These are phyloP conservation scores for Sisymbrium altissimum DNA, from an alignment of 345 rosid genomes.

Conservation along the genomic window DNA sequence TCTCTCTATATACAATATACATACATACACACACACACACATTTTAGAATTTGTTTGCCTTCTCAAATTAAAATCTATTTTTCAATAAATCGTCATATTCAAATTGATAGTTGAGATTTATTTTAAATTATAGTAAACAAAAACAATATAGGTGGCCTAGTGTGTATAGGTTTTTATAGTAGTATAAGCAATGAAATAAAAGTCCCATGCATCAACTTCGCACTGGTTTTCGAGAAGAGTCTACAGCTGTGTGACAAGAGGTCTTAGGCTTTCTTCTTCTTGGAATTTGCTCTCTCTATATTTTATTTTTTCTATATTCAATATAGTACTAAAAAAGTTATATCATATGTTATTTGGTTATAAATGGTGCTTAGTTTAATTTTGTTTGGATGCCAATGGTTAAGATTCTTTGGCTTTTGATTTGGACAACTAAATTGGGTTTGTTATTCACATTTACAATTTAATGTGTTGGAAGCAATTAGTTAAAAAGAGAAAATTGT, in stretches of 20 bases:
- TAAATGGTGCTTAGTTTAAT: not conserved
- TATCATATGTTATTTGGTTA: too few relatives aligned
- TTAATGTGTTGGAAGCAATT: not conserved
- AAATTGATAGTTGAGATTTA: not conserved
- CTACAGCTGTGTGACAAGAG: constrained; percentile 29
- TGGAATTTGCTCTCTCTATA: constrained; percentile 32
- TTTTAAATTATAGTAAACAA: not conserved
- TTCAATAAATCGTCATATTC: not conserved
- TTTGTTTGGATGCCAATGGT: not conserved
- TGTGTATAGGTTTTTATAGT: constrained; percentile 3
- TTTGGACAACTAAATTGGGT: not conserved
- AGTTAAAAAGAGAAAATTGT: not conserved
- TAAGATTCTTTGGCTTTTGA: not conserved
- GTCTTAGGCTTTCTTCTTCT: constrained; percentile 23
- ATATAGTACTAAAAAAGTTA: not conserved
- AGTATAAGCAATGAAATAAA: constrained; percentile 9
- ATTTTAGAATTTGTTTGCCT: not conserved
- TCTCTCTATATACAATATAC: not conserved
- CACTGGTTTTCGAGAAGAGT: constrained; percentile 23
- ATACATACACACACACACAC: not conserved
- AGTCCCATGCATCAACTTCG: constrained; percentile 7
- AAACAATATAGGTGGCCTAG: constrained; percentile 4
- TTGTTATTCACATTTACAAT: not conserved
- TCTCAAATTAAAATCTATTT: not conserved
- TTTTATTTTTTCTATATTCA: not conserved